Evolutionary conservation across 2,329 filamentous ascomycete genomes (phyloP), one percentile per base, ranked within the genome.

Genomic region (Orbilia brochopaga): DNA sequence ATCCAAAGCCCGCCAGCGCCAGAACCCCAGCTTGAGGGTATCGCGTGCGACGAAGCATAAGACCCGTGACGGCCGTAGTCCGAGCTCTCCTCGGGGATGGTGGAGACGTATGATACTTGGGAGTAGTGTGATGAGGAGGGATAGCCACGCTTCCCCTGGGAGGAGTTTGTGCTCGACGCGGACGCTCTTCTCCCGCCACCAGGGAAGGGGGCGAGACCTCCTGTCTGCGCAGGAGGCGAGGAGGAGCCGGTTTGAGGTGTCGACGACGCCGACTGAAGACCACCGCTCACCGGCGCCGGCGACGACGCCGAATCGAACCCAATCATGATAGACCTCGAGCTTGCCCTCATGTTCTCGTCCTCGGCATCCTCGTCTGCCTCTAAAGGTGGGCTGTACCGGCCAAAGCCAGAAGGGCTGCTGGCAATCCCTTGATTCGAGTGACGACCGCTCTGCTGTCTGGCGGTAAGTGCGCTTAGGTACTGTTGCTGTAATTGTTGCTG

Each of bases 71-170:
- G 86, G 81, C 23, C 83, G 76, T 23, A 79, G 76, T 55, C 81
- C 0, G 85, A 83, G 73, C 83, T 85, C 77, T 92, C 89, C 78
- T 92, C 90, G 0, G 87, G 88, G 59, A 92, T 92, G 0, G 90
- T 89, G 0, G 89, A 89, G 24, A 92, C 88, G 0, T 88, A 89
- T 11, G 82, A 80, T 74, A 83, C 85, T 1, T 88, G 79, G 30
- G 79, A 78, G 67, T 80, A 89, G 76, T 89, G 88, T 70, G 77
- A 76, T 63, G 78, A 77, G 35, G 50, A 55, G 10, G 61, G 44
- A 51, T 73, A 65, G n/a, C 74, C 76, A n/a, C 77, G 79, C 53
- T 79, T 77, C 42, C 79, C 77, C 23, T 77, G 74, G 46, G 78
- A 75, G 40, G 78, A 78, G 21, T 77, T 78, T 8, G 78, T 78